Conservation (phyloP, 169 alveolate genomes). For the Plasmodium fragile region DNA sequence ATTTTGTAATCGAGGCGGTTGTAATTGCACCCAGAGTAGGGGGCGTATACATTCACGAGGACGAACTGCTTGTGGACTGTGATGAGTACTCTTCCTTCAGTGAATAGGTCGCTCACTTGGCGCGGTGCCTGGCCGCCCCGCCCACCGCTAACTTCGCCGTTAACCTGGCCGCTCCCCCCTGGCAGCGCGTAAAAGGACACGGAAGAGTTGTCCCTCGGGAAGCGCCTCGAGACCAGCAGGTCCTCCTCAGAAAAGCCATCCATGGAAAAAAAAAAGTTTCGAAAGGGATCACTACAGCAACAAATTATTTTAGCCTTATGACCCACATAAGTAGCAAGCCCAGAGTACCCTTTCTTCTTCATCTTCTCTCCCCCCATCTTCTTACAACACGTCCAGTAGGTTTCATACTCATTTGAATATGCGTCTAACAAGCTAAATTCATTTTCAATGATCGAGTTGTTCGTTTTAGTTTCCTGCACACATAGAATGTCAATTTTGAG, state of each 20-base stretch:
- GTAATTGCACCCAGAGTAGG: slow-evolving; percentile 74
- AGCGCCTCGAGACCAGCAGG: slow-evolving; percentile 12
- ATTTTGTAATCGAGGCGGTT: slow-evolving; percentile 67
- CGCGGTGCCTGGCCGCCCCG: not conserved
- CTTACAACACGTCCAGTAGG: slow-evolving; percentile 65
- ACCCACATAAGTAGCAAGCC: slow-evolving; percentile 52
- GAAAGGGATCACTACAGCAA: slow-evolving; percentile 25
- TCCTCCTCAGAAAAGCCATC: slow-evolving; percentile 2
- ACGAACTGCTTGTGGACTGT: slow-evolving; percentile 62
- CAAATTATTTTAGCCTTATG: slow-evolving; percentile 27
- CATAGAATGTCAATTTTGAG: slow-evolving; percentile 75
- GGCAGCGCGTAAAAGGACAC: slow-evolving; percentile 14
- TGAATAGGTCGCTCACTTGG: slow-evolving; percentile 19
- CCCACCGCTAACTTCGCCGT: not conserved
- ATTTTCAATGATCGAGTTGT: slow-evolving; percentile 48
- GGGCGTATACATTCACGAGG: slow-evolving; percentile 74
- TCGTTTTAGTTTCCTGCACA: slow-evolving; percentile 75
- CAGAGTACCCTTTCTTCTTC: slow-evolving; percentile 57
- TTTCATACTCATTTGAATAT: slow-evolving; percentile 51
- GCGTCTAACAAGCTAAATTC: slow-evolving; percentile 47
- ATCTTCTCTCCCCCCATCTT: slow-evolving; percentile 13
- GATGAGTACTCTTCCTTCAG: slow-evolving; percentile 73
- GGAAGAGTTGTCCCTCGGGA: slow-evolving; percentile 23
- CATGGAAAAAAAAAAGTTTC: slow-evolving; percentile 37
- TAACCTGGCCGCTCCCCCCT: not conserved